Evolutionary conservation across 192 early-diverging fungal species (phyloP), one percentile per base, ranked within the genome.

Genomic region (Umbelopsis isabellina): DNA sequence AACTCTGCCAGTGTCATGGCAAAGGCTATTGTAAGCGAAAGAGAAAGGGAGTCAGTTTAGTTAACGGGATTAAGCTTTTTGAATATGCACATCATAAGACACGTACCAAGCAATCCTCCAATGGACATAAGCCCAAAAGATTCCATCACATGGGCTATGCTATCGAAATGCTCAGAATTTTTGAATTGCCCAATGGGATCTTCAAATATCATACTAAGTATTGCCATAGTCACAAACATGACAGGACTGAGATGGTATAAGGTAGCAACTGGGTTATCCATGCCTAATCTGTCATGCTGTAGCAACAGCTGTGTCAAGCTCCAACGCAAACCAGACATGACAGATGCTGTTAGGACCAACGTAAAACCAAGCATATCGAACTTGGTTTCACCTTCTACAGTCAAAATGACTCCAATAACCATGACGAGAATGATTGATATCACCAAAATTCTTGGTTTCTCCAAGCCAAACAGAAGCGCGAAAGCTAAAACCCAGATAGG

Each of bases 291-390:
- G 52, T 87, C 88, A 48, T 83, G 80, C 69, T 90, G 84, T 35
- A 96, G 69, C 12, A 96, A 78, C 70, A 94, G 81, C 70, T 94
- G 93, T 4, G 91, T 94, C 51, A 94, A 75, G 8, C 87, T 85
- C 94, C 93, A 94, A 21, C 94, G 83, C 15, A 94, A 83, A 22
- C 94, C 94, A n/a, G 89, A 88, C 20, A 90, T 78, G 25, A 96
- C 79, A 1, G 92, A 85, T 6, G 94, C 93, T 1, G 79, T 76
- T 37, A 93, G 74, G 27, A 89, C 83, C 13, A 88, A 76, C 0
- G 77, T 21, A 64, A 86, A 90, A 5, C 88, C 88, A 3, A 73
- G 64, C 67, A 78, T 65, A 75, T 90, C 82, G 46, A 87, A 90
- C 45, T 84, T 77, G 1, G 91, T 90, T 64, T 92, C 84, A 13